Conservation (phyloP, 768 basidiomycete species). For the Amanita pallidorosea region DNA sequence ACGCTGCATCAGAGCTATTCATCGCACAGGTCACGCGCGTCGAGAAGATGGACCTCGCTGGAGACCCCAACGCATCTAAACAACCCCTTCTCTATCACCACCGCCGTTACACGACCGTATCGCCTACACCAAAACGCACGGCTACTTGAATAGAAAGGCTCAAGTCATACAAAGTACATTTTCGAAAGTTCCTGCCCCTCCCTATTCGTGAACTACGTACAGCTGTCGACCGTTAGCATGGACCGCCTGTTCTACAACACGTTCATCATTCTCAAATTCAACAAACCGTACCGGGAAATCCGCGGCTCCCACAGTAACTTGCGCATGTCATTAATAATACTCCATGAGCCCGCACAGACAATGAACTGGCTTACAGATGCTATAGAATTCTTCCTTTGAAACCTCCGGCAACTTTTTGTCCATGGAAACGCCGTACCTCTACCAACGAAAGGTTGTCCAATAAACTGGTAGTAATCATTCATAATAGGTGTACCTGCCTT, state of each 20-base stretch:
- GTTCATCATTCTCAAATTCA: constrained; percentile 18
- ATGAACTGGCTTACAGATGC: constrained; percentile 19
- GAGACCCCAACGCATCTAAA: constrained; percentile 12
- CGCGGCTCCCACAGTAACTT: constrained; percentile 24
- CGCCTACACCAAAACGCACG: constrained; percentile 14
- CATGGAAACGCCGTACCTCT: constrained; percentile 26
- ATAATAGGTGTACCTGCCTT: constrained; percentile 17
- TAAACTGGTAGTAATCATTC: background rate
- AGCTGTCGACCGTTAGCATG: background rate
- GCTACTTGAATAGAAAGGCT: background rate
- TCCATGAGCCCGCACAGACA: background rate
- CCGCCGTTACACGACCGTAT: constrained; percentile 40
- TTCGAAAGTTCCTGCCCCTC: background rate
- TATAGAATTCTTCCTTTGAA: constrained; percentile 27
- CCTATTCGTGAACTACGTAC: background rate
- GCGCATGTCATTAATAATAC: constrained; percentile 1
- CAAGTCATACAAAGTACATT: no score
- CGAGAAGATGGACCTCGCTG: constrained; percentile 11
- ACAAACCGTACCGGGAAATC: constrained; percentile 24
- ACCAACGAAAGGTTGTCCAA: background rate
- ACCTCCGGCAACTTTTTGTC: constrained; percentile 24
- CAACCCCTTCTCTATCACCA: constrained; percentile 58
- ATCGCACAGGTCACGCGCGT: constrained; percentile 70
- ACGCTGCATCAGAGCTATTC: constrained; percentile 57
- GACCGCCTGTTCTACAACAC: background rate